A percentile compares a stretch with the other conserved stretches of the same genome.
Conservation (phyloP, 1,139 yeast genomes). For the Candida sp. region DNA sequence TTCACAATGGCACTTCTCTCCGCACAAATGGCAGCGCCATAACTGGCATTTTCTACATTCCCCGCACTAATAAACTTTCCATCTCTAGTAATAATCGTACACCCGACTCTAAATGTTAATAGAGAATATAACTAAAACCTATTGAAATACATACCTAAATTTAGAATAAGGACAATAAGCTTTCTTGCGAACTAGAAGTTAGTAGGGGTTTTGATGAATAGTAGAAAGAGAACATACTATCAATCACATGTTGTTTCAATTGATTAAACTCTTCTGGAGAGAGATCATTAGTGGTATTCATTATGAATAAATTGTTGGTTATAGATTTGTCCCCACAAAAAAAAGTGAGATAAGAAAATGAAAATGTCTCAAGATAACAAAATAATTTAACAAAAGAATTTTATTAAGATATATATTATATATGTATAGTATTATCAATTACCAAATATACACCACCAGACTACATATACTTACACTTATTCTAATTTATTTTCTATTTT, state of each 20-base stretch:
- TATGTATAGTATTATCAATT: no score
- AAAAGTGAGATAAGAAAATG: no score
- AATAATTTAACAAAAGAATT: no score
- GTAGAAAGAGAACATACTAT: conserved; percentile 3
- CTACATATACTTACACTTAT: no score
- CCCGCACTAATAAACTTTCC: conserved; percentile 66
- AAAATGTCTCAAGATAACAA: no score
- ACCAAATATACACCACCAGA: no score
- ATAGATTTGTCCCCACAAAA: no score
- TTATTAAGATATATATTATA: no score
- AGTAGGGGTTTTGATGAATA: conserved; percentile 5
- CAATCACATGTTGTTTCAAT: conserved; percentile 23
- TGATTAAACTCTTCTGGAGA: conserved; percentile 21
- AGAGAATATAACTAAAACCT: conserved; percentile 1
- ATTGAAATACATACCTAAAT: conserved; percentile 44
- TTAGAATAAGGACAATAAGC: conserved; percentile 85
- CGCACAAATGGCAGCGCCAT: conserved; percentile 88
- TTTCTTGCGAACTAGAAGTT: conserved; percentile 39
- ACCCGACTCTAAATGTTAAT: conserved; percentile 65
- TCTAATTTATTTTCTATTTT: no score
- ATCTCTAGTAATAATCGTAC: conserved; percentile 55
- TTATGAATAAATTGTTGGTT: conserved; percentile 1
- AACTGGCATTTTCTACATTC: conserved; percentile 90
- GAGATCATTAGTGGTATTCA: conserved; percentile 9
- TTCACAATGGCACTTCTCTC: conserved; percentile 76